Percentiles rank a stretch among this genome's conserved stretches.
Evolutionary conservation across 2,329 filamentous ascomycete genomes (phyloP).

Genomic region (Aspergillus ochraceus): DNA sequence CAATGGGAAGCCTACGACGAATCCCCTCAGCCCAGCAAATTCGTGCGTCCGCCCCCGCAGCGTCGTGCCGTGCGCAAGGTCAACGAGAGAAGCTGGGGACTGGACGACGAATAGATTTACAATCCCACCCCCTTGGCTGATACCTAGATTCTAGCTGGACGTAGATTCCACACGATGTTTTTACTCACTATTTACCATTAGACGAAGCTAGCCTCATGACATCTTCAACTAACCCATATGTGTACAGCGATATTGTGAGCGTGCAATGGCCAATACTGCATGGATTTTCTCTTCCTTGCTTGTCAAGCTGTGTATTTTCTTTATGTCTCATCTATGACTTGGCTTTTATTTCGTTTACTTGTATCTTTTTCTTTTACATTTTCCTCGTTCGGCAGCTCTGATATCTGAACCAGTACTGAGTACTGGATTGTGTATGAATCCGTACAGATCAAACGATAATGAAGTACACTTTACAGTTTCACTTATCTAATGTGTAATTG

Average conservation of each 20-base stretch:
- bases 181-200: background rate
- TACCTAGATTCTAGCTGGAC: background rate
- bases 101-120: slow-evolving; percentile 39
- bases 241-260: slow-evolving; percentile 8
- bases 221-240: background rate
- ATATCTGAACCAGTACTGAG: slow-evolving; percentile 1
- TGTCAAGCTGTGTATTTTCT: slow-evolving; percentile 4
- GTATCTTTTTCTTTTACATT: background rate
- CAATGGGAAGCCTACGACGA: slow-evolving; percentile 49
- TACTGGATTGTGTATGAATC: slow-evolving; percentile 5
- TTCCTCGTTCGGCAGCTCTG: background rate
- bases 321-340: slow-evolving; percentile 2
- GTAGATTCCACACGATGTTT: background rate
- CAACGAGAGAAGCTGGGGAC: slow-evolving; percentile 43
- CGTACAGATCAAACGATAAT: slow-evolving; percentile 9
- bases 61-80: slow-evolving; percentile 26
- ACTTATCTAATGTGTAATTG: background rate
- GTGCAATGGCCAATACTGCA: slow-evolving; percentile 12
- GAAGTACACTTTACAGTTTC: slow-evolving; percentile 2
- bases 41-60: slow-evolving; percentile 24
- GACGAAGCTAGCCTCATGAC: background rate
- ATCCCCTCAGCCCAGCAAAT: slow-evolving; percentile 32
- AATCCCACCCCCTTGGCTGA: background rate
- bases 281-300: slow-evolving; percentile 7
- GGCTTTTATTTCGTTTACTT: slow-evolving; percentile 1